Percentiles rank a stretch among this genome's conserved stretches.
Evolutionary conservation across 2,329 filamentous ascomycete species (phyloP).

Genomic region (Xylaria arbuscula): DNA sequence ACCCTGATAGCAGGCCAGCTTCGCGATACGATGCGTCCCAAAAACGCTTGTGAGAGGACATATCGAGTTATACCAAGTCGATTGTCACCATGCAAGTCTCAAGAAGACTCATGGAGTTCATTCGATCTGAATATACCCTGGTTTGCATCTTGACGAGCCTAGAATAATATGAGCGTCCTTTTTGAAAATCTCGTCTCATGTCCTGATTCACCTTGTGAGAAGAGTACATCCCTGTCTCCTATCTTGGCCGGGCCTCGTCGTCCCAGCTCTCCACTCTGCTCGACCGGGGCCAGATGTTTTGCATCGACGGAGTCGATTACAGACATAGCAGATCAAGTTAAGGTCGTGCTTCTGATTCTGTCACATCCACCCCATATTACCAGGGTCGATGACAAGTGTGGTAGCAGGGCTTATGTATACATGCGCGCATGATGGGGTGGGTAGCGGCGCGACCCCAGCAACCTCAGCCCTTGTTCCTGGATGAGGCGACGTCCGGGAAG

Average conservation of each 20-base stretch:
- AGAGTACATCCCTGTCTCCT: slow-evolving; percentile 17
- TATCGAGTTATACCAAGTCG: slow-evolving; percentile 10
- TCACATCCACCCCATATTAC: slow-evolving; percentile 51
- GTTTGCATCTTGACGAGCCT: slow-evolving; percentile 21
- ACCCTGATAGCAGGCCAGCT: slow-evolving; percentile 6
- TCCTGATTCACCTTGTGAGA: slow-evolving; percentile 30
- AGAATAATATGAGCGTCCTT: slow-evolving; percentile 13
- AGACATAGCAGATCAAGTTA: slow-evolving; percentile 50
- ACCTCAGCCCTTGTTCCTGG: slow-evolving; percentile 51
- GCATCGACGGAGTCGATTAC: slow-evolving; percentile 47
- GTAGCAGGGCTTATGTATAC: slow-evolving; percentile 55
- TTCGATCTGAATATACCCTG: slow-evolving; percentile 1
- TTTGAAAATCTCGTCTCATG: slow-evolving; percentile 34
- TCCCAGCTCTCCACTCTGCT: slow-evolving; percentile 31
- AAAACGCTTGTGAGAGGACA: not conserved
- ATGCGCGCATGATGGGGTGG: slow-evolving; percentile 49
- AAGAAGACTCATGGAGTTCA: slow-evolving; percentile 7
- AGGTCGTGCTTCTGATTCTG: slow-evolving; percentile 52
- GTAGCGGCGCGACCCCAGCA: slow-evolving; percentile 48
- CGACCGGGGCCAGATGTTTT: slow-evolving; percentile 43
- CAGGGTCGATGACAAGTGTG: slow-evolving; percentile 48
- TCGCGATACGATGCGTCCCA: slow-evolving; percentile 18
- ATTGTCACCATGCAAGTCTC: slow-evolving; percentile 8
- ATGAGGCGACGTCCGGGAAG: slow-evolving; percentile 51
- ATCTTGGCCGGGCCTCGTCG: slow-evolving; percentile 26